Percentiles rank a stretch among this genome's conserved stretches.
phyloP scores from a whole-genome alignment of 2,329 filamentous ascomycete genomes.

The Xylogone sp. region DNA sequence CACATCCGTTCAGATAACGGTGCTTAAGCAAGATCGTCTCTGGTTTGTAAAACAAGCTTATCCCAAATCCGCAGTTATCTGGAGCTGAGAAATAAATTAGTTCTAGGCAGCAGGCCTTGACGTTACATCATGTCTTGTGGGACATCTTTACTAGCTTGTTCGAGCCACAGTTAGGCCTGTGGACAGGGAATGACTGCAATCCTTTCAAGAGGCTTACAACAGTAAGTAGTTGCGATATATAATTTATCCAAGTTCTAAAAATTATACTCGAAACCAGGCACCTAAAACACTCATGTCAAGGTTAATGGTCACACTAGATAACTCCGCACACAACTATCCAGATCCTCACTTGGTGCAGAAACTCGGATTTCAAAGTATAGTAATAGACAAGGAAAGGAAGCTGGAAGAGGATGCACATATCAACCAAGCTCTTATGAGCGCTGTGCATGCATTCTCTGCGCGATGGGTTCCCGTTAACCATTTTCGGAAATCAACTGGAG shows the following conservation, averaged over 20 bases:
- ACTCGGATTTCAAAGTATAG: no score
- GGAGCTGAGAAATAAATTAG: no score
- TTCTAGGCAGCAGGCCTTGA: background rate
- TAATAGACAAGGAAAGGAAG: no score
- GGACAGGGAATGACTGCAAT: background rate
- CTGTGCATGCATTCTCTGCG: slow-evolving; percentile 1
- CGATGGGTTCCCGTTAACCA: background rate
- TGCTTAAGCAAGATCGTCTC: no score
- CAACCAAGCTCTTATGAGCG: slow-evolving; percentile 3
- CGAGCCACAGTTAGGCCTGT: background rate
- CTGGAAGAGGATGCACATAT: background rate
- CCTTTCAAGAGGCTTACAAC: background rate
- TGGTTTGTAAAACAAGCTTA: no score
- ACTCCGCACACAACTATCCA: background rate
- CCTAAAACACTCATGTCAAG: background rate
- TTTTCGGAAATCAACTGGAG: background rate
- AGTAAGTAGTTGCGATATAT: background rate
- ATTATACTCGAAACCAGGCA: background rate
- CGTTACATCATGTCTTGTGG: background rate
- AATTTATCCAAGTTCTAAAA: background rate
- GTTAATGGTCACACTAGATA: background rate
- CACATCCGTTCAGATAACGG: no score
- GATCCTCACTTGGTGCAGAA: no score
- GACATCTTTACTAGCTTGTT: background rate
- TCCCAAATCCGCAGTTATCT: no score